phyloP scores from a whole-genome alignment of 2,329 filamentous ascomycete species.

The Fusarium sp. region DNA sequence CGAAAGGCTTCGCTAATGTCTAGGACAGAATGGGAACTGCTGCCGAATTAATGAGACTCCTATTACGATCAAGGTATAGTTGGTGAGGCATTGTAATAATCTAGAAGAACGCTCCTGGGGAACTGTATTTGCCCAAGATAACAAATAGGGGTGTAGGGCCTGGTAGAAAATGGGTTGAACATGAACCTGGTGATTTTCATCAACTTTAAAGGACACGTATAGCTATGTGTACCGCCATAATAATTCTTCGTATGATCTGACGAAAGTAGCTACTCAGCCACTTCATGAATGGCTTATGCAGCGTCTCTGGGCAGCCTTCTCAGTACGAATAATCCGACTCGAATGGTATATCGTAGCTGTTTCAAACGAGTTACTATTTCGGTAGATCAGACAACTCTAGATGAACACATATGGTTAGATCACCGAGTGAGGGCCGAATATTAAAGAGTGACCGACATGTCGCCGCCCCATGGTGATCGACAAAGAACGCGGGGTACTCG shows the following conservation, averaged over 20 bases:
- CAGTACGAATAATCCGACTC: accelerated
- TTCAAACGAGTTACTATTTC: accelerated
- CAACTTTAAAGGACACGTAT: too few species aligned
- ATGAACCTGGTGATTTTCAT: too few species aligned
- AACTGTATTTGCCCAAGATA: background rate
- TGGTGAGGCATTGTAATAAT: background rate
- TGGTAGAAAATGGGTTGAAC: accelerated
- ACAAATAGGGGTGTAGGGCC: accelerated
- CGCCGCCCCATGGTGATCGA: slow-evolving; percentile 6
- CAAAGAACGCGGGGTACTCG: slow-evolving; percentile 1
- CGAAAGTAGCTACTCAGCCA: accelerated
- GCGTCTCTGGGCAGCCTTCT: background rate
- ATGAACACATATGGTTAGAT: background rate
- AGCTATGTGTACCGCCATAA: too few species aligned
- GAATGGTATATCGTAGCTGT: accelerated
- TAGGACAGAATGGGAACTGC: background rate
- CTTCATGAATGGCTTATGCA: accelerated
- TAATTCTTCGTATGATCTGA: background rate
- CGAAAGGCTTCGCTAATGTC: too few species aligned
- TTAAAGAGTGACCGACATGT: slow-evolving; percentile 10
- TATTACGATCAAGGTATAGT: accelerated
- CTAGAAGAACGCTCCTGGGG: accelerated
- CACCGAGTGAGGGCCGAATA: slow-evolving; percentile 21
- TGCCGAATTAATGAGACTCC: accelerated
- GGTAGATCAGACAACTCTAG: background rate